phyloP scores from a whole-genome alignment of 768 basidiomycete genomes.

The Atractiella rhizophila region DNA sequence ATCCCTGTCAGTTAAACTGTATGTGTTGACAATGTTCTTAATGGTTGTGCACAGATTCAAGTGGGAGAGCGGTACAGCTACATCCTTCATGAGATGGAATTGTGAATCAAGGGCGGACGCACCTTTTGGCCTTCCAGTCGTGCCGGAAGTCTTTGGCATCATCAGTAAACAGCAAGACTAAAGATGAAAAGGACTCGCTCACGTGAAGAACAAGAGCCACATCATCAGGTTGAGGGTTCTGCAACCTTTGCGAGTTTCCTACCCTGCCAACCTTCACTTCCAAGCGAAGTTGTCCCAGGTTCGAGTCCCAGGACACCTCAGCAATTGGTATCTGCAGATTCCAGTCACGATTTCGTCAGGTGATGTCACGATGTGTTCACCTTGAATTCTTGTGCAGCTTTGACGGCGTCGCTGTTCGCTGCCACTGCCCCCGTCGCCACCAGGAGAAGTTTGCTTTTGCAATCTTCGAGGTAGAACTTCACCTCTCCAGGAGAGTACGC shows the following conservation, averaged over 20 bases:
- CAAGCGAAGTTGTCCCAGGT: neutral
- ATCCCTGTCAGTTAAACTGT: slow-evolving; percentile 19
- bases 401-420: slow-evolving; percentile 3
- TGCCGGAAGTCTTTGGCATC: slow-evolving; percentile 39
- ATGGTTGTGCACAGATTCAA: slow-evolving; percentile 21
- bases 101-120: slow-evolving; percentile 7
- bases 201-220: slow-evolving; percentile 33
- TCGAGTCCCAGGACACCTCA: slow-evolving; percentile 5
- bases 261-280: neutral
- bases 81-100: neutral
- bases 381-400: slow-evolving; percentile 7
- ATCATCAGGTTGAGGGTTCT: slow-evolving; percentile 23
- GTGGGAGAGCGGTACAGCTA: slow-evolving; percentile 21
- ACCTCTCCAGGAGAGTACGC: slow-evolving; percentile 9
- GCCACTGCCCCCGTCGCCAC: slow-evolving; percentile 4
- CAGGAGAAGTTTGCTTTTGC: slow-evolving; percentile 6
- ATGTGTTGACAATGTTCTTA: slow-evolving; percentile 20
- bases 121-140: slow-evolving; percentile 35
- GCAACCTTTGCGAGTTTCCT: neutral
- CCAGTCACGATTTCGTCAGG: too few species aligned
- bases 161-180: too few species aligned
- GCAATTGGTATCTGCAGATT: slow-evolving; percentile 8
- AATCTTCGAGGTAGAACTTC: slow-evolving; percentile 11
- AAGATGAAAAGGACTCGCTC: too few species aligned
- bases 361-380: too few species aligned